phyloP scores from a whole-genome alignment of 176 grass and related monocot genomes.

The Oryza officinalis region DNA sequence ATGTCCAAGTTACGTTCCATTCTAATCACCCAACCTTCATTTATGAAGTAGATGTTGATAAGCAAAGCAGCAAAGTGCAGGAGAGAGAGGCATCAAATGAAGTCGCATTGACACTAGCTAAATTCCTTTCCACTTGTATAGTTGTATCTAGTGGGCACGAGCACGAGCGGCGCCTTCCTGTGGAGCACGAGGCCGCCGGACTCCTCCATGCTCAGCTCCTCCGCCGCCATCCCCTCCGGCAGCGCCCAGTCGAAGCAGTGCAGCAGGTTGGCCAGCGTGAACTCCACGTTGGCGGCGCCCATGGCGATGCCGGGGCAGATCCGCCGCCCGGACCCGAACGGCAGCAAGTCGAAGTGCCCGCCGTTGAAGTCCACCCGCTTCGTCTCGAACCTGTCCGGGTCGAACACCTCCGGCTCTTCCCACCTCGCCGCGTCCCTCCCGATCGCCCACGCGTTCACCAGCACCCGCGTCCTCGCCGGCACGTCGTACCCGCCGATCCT shows the following conservation, averaged over 20 bases:
- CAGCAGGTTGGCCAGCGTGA: constrained; percentile 32
- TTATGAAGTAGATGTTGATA: no score
- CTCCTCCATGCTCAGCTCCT: constrained; percentile 44
- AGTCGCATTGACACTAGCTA: no score
- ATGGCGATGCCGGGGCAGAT: constrained; percentile 44
- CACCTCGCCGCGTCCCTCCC: constrained; percentile 44
- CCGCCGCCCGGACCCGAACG: constrained; percentile 45
- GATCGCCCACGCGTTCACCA: constrained; percentile 50
- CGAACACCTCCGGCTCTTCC: constrained; percentile 38
- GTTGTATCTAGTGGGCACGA: neutral
- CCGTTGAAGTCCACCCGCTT: constrained; percentile 7
- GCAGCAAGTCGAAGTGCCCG: constrained; percentile 33
- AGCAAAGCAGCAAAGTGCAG: no score
- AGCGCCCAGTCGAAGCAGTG: constrained; percentile 48
- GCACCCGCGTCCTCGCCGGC: constrained; percentile 10
- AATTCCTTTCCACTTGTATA: no score
- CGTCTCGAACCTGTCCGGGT: constrained; percentile 38
- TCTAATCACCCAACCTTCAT: no score
- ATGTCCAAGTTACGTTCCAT: no score
- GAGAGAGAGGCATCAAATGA: no score
- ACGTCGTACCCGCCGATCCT: constrained; percentile 35
- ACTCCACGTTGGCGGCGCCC: constrained; percentile 19
- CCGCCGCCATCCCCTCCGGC: neutral
- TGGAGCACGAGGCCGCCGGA: neutral
- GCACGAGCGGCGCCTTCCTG: constrained; percentile 17